These are phyloP conservation scores for Athelia sp. DNA, from an alignment of 1,284 basidiomycete species.

Conservation along the genomic window DNA sequence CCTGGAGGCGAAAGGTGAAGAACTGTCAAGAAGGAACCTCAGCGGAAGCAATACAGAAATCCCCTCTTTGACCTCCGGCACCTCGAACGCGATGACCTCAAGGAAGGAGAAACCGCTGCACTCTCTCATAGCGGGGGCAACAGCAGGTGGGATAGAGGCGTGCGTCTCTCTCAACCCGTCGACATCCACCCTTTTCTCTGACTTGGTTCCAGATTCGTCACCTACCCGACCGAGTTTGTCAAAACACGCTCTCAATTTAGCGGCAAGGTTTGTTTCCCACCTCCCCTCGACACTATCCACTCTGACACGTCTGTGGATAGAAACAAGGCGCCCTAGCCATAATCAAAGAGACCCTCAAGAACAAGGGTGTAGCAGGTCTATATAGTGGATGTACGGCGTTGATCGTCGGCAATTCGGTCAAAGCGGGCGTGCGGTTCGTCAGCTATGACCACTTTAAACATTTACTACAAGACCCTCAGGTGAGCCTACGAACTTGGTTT, in stretches of 20 bases:
- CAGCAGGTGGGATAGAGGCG: constrained; percentile 92
- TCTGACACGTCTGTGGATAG: constrained; percentile 25
- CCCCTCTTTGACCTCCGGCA: too few relatives aligned
- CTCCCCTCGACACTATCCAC: background rate
- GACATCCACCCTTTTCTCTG: background rate
- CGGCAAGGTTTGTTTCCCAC: constrained; percentile 46
- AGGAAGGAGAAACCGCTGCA: constrained; percentile 77
- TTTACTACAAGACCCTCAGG: constrained; percentile 78
- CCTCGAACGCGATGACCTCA: constrained; percentile 18
- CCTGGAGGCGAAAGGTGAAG: too few relatives aligned
- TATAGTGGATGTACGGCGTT: constrained; percentile 87
- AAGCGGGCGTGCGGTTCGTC: constrained; percentile 93
- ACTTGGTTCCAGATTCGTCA: constrained; percentile 53
- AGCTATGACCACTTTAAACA: constrained; percentile 94
- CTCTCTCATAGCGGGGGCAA: constrained; percentile 86
- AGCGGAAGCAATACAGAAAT: too few relatives aligned
- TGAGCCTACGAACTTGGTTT: constrained; percentile 28
- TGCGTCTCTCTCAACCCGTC: constrained; percentile 36
- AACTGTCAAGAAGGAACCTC: too few relatives aligned
- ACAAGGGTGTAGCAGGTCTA: constrained; percentile 71
- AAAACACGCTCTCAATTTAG: constrained; percentile 84
- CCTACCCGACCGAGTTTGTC: constrained; percentile 92
- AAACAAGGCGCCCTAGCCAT: constrained; percentile 67
- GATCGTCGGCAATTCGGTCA: constrained; percentile 84
- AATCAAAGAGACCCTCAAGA: constrained; percentile 63